Evolutionary conservation across 306 rosid species (phyloP), one percentile per base, ranked within the genome.

Genomic region (Gastrolobium villosum): DNA sequence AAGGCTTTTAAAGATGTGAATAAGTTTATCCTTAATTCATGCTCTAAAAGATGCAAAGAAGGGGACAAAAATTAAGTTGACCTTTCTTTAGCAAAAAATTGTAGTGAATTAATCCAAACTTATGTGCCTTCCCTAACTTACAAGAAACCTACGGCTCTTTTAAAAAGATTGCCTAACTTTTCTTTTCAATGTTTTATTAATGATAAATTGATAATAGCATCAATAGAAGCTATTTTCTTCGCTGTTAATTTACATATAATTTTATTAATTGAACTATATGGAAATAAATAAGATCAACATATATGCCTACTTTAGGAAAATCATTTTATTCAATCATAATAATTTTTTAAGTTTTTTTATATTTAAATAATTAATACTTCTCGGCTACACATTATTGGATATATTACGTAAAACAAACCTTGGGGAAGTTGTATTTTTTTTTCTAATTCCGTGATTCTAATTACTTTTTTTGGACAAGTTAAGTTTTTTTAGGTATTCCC

Each of bases 61-160:
- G 5, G 70, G 41, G 76, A 80, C 63, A 79, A 45, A 76, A 78
- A 52, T 54, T 36, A 59, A 68, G 72, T 76, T 52, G 60, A 36
- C 49, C 43, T 74, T 77, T 64, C 73, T 85, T 85, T 81, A 75
- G 11, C 50, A 73, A 56, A 48, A 72, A 39, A 7, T 49, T 40
- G 52, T 1, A 11, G 14, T 43, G 70, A 76, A 53, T 76, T 76
- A 71, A 76, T 80, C 64, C 54, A 79, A 74, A 62, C 32, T 53
- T 77, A 50, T 81, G 85, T 89, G 53, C 94, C 89, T 88, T 91
- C 88, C 94, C 83, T 70, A 56, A 28, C 77, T 55, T 70, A 84
- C 84, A 89, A 89, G 94, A 83, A 86, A 89, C 76, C 86, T 81
- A 75, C 77, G 65, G 75, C 70, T 70, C 72, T 63, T 79, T 75